Evolutionary conservation across 352 stramenopile genomes (phyloP).

Genomic region (Peronospora farinosa): DNA sequence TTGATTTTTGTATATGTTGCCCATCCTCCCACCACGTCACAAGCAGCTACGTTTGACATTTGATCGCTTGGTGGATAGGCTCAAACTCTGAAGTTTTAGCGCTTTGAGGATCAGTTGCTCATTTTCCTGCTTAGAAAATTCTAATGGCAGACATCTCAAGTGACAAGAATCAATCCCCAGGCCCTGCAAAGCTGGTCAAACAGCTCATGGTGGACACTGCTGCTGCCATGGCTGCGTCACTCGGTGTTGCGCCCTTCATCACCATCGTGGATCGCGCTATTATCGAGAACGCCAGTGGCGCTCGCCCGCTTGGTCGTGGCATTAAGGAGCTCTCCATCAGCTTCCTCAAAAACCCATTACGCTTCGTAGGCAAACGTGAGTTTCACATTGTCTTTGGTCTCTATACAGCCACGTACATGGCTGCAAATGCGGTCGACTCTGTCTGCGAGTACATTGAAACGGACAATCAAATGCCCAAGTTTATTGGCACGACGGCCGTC

Average conservation of each 20-base stretch:
- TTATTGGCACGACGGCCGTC: constrained; percentile 80
- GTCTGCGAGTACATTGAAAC: constrained; percentile 67
- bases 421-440: constrained; percentile 81
- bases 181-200: constrained; percentile 33
- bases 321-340: constrained; percentile 56
- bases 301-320: constrained; percentile 48
- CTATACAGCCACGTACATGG: constrained; percentile 87
- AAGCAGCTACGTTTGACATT: constrained; percentile 21
- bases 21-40: constrained; percentile 22
- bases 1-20: constrained; percentile 18
- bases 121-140: constrained; percentile 17
- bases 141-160: constrained; percentile 23
- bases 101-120: constrained; percentile 12
- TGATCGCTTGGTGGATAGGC: constrained; percentile 14
- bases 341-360: constrained; percentile 62
- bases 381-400: constrained; percentile 88
- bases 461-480: constrained; percentile 85
- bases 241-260: constrained; percentile 82
- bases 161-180: constrained; percentile 1
- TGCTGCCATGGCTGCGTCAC: constrained; percentile 54
- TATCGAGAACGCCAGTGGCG: constrained; percentile 84
- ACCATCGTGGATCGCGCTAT: constrained; percentile 86
- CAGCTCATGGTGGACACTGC: constrained; percentile 55
- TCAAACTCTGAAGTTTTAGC: neutral
- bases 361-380: constrained; percentile 81